phyloP scores from a whole-genome alignment of 768 basidiomycete species.

The Pisolithus marmoratus region DNA sequence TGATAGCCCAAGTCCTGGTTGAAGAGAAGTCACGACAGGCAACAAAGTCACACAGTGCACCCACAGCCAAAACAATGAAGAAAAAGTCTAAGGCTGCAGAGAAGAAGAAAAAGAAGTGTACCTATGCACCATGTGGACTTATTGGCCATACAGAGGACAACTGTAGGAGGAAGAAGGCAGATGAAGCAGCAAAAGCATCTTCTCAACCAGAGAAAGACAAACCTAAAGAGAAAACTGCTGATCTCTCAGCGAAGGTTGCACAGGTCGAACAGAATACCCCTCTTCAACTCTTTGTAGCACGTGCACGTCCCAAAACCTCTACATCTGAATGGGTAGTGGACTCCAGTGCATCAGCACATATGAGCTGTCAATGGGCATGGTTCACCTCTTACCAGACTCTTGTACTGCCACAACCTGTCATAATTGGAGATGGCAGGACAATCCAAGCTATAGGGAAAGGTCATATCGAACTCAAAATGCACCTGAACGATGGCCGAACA shows the following conservation, averaged over 20 bases:
- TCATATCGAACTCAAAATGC: neutral
- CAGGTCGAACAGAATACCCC: neutral
- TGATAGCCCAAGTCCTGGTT: neutral
- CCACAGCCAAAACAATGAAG: neutral
- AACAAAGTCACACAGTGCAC: neutral
- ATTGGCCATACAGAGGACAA: neutral
- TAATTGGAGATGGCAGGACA: neutral
- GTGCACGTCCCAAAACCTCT: neutral
- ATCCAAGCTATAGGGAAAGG: conserved; percentile 1
- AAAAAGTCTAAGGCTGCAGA: neutral
- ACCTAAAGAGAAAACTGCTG: neutral
- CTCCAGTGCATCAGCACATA: neutral
- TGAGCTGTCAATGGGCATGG: neutral
- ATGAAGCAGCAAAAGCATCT: neutral
- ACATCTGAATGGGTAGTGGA: conserved; percentile 3
- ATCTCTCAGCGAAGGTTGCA: neutral
- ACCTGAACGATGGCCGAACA: neutral
- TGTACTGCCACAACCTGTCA: neutral
- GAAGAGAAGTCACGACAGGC: neutral
- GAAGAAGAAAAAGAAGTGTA: neutral
- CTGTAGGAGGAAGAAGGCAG: neutral
- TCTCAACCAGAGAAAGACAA: neutral
- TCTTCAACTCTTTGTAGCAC: neutral
- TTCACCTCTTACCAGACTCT: neutral
- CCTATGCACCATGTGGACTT: neutral